Evolutionary conservation across 139 green algal species (phyloP), one percentile per base, ranked within the genome.

Genomic region (Dunaliella primolecta): DNA sequence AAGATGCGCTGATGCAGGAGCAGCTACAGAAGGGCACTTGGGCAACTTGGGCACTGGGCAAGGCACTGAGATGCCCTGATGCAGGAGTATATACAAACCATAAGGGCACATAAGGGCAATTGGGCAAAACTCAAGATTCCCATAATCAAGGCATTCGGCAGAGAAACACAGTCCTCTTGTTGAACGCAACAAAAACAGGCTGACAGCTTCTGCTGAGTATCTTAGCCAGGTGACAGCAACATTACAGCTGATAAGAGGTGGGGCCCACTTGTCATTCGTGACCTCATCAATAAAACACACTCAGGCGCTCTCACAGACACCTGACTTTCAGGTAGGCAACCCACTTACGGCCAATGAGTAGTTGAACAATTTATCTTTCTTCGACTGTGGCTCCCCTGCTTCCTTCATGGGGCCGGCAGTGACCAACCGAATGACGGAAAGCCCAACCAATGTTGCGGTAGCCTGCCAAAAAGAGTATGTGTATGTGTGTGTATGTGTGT

Each of bases 371-470:
- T 25, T 32, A 27, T 80, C 64, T 36, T 79, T 30, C 71, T 31
- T 91, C 36, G 15, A 33, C 46, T 20, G 57, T 36, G 36, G 34
- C 24, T 29, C 46, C 34, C 34, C 33, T 27, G 34, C 34, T 24
- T 82, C 79, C 11, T 78, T 29, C 35, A 87, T 72, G 24, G 75
- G 80, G 72, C 84, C 85, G 2, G 81, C 82, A 23, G 87, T 90
- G 23, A 92, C 71, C 1, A 83, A 31, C 1, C 84, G 84, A 25
- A 97, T 87, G 25, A 96, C 83, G 0, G 46, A 86, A 31, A 95
- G 84, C 7, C 90, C 92, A 0, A 93, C 89, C 0, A 89, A 38
- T 2, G 89, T 93, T 83, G 97, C 94, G 3, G 86, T 56, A 1
- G 91, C 70, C 90, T 95, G 89, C 30, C 75, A 3, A 25, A 25